Percentiles rank a stretch among this genome's conserved stretches.
phyloP scores from a whole-genome alignment of 179 eudicot species.

The Spinacia oleracea region DNA sequence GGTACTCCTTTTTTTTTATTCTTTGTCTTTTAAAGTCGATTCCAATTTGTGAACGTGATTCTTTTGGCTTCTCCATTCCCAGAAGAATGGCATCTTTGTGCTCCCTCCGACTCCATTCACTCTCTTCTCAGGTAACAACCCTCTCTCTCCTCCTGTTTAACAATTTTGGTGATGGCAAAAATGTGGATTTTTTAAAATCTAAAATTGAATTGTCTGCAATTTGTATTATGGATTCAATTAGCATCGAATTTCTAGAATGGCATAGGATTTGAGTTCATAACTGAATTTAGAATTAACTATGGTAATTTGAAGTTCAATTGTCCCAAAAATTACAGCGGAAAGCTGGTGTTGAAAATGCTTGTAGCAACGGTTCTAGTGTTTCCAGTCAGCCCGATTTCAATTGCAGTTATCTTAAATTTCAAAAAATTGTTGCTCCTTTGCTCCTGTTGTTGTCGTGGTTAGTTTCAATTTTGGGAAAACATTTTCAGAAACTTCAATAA shows the following conservation, averaged over 20 bases:
- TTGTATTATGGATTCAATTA: not conserved
- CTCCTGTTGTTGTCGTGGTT: constrained; percentile 53
- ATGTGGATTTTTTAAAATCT: not conserved
- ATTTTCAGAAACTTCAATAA: too few species aligned
- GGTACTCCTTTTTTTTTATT: too few species aligned
- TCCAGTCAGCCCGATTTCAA: constrained; percentile 21
- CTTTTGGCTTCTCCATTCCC: not conserved
- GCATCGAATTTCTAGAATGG: constrained; percentile 36
- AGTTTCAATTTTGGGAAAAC: constrained; percentile 24
- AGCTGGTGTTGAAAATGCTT: constrained; percentile 33
- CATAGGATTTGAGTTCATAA: constrained; percentile 32
- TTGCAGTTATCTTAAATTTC: constrained; percentile 25
- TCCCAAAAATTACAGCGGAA: constrained; percentile 21
- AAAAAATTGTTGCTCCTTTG: constrained; percentile 44
- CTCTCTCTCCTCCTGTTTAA: not conserved
- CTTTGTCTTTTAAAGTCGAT: too few species aligned
- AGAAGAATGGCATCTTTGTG: constrained; percentile 30
- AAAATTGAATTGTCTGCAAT: not conserved
- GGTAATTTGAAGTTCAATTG: constrained; percentile 30
- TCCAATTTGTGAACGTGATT: not conserved
- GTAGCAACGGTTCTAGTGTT: constrained; percentile 16
- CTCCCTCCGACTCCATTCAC: constrained; percentile 21
- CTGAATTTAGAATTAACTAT: constrained; percentile 24
- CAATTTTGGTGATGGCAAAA: too few species aligned
- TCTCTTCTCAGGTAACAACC: constrained; percentile 26